Evolutionary conservation across 768 basidiomycete genomes (phyloP).

Genomic region (Hemileccinum impolitum): DNA sequence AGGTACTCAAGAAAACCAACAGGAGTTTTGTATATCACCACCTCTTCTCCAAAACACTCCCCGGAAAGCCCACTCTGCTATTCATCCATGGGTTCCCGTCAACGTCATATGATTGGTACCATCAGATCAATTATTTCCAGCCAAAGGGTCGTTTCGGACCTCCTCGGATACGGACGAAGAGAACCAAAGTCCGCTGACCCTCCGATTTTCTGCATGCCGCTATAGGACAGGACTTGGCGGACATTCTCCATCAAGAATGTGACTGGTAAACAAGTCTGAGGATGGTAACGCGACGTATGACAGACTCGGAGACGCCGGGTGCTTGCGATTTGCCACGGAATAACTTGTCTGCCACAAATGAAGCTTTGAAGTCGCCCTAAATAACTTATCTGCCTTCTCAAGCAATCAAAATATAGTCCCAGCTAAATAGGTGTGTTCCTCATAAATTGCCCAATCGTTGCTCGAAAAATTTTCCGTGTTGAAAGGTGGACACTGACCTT

Average conservation of each 20-base stretch:
- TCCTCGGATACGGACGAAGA: slow-evolving; percentile 46
- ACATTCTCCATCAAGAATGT: slow-evolving; percentile 33
- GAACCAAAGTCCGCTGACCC: slow-evolving; percentile 37
- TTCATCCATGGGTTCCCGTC: slow-evolving; percentile 47
- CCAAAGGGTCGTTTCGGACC: slow-evolving; percentile 43
- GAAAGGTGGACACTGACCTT: too few relatives aligned
- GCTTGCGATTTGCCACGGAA: too few relatives aligned
- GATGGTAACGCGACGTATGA: too few relatives aligned
- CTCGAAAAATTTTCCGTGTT: too few relatives aligned
- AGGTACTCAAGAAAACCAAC: slow-evolving; percentile 31
- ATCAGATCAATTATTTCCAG: slow-evolving; percentile 37
- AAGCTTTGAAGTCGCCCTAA: too few relatives aligned
- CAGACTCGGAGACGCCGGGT: too few relatives aligned
- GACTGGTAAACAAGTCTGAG: too few relatives aligned
- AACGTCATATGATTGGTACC: slow-evolving; percentile 41
- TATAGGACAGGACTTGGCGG: slow-evolving; percentile 33
- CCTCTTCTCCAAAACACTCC: slow-evolving; percentile 24
- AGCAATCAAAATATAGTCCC: too few relatives aligned
- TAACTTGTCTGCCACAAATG: too few relatives aligned
- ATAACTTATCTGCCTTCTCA: too few relatives aligned
- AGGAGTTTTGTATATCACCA: slow-evolving; percentile 38
- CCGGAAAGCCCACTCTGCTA: slow-evolving; percentile 36
- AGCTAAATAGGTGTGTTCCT: too few relatives aligned
- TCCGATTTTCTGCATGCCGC: slow-evolving; percentile 25
- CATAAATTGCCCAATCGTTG: too few relatives aligned